Conservation (phyloP, 2,329 filamentous ascomycete species). For the Penicillium paneum region DNA sequence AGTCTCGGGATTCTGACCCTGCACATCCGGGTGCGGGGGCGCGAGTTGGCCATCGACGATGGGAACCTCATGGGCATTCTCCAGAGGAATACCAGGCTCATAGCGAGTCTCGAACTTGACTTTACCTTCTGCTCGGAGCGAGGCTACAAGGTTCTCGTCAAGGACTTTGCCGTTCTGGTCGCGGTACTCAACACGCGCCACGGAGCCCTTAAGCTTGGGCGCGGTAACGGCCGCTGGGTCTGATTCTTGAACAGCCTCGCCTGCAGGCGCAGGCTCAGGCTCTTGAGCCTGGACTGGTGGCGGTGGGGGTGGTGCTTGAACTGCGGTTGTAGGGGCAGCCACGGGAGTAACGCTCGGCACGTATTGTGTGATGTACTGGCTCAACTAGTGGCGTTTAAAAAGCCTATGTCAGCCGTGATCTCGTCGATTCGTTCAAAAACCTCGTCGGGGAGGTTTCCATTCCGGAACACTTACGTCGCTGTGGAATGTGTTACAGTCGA, state of each 20-base stretch:
- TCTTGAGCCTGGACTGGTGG: conserved; percentile 22
- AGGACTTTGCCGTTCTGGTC: conserved; percentile 91
- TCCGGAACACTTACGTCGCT: conserved; percentile 67
- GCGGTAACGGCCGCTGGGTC: conserved; percentile 23
- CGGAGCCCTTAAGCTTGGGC: conserved; percentile 49
- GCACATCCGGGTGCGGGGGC: conserved; percentile 55
- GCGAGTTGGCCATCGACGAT: conserved; percentile 42
- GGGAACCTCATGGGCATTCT: conserved; percentile 71
- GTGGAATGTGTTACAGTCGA: conserved; percentile 94
- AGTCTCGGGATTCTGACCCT: conserved; percentile 59
- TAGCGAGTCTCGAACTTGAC: conserved; percentile 95
- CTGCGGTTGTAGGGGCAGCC: conserved; percentile 25
- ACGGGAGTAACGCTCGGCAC: conserved; percentile 13
- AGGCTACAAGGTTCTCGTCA: conserved; percentile 75
- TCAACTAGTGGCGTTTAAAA: conserved; percentile 31
- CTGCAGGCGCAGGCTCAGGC: not conserved
- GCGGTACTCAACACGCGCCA: conserved; percentile 89
- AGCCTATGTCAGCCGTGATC: conserved; percentile 25
- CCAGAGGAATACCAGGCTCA: conserved; percentile 84
- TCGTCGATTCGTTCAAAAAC: conserved; percentile 21
- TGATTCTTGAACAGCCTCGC: conserved; percentile 18
- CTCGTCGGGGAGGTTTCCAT: conserved; percentile 31
- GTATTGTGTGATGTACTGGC: conserved; percentile 38
- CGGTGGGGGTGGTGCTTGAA: conserved; percentile 15
- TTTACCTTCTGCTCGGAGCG: conserved; percentile 70